These are phyloP conservation scores for Agastache rugosa DNA, from an alignment of 257 asterid species.

Conservation along the genomic window DNA sequence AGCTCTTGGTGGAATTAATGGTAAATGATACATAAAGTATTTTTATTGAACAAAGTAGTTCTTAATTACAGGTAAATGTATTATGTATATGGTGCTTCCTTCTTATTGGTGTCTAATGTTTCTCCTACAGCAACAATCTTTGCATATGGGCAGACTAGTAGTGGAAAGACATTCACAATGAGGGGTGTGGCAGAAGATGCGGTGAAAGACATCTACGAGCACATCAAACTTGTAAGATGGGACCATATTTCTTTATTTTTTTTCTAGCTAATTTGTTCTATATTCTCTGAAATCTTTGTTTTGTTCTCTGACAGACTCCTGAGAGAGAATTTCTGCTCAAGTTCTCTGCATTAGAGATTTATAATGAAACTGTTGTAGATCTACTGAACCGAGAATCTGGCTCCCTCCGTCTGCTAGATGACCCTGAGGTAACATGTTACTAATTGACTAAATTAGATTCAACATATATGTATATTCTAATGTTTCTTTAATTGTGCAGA, in stretches of 20 bases:
- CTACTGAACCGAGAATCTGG: slow-evolving; percentile 87
- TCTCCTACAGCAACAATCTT: slow-evolving; percentile 80
- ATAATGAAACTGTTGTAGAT: slow-evolving; percentile 93
- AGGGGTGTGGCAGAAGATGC: slow-evolving; percentile 90
- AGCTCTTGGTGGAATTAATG: slow-evolving; percentile 88
- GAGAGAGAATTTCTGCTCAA: slow-evolving; percentile 83
- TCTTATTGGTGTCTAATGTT: not conserved
- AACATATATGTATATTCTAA: slow-evolving; percentile 19
- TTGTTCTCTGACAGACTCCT: slow-evolving; percentile 55
- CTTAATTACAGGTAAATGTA: not conserved
- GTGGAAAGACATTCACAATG: slow-evolving; percentile 98
- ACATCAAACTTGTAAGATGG: slow-evolving; percentile 61
- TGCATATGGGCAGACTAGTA: slow-evolving; percentile 96
- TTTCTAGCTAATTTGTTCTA: slow-evolving; percentile 8
- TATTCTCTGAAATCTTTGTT: slow-evolving; percentile 24
- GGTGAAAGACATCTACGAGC: slow-evolving; percentile 80
- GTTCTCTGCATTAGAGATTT: slow-evolving; percentile 93
- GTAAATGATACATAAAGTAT: slow-evolving; percentile 41
- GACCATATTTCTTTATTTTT: not conserved
- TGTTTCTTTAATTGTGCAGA: slow-evolving; percentile 55
- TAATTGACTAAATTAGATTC: slow-evolving; percentile 12
- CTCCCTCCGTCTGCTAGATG: slow-evolving; percentile 87
- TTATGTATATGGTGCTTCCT: slow-evolving; percentile 2
- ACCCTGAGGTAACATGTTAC: slow-evolving; percentile 74
- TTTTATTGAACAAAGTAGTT: slow-evolving; percentile 16